Conservation (phyloP, 768 basidiomycete species). For the Pleurotus tuber-regium region DNA sequence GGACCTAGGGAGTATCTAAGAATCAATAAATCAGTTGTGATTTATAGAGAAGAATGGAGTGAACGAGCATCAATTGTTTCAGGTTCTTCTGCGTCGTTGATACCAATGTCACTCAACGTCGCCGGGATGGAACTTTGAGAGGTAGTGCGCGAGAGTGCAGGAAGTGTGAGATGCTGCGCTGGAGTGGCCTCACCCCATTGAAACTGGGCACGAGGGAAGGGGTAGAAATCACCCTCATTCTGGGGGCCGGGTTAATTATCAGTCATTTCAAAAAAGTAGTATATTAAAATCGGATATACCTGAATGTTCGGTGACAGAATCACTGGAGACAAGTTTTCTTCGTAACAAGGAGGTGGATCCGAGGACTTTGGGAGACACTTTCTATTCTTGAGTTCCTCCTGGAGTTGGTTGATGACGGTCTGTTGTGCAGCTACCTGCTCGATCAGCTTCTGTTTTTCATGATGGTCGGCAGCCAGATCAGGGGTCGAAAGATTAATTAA, state of each 20-base stretch:
- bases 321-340: constrained; percentile 20
- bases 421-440: constrained; percentile 39
- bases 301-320: not conserved
- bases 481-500: constrained; percentile 15
- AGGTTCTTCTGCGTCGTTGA: not conserved
- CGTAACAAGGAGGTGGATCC: constrained; percentile 39
- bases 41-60: not conserved
- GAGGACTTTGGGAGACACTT: constrained; percentile 23
- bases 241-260: too few relatives aligned
- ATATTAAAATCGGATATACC: too few relatives aligned
- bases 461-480: constrained; percentile 18
- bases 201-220: not conserved
- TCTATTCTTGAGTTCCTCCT: constrained; percentile 30
- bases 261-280: too few relatives aligned
- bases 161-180: constrained; percentile 9
- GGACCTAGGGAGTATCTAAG: constrained; percentile 17
- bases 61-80: not conserved
- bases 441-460: constrained; percentile 25
- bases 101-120: not conserved
- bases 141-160: constrained; percentile 4
- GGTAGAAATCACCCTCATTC: constrained; percentile 4
- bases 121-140: not conserved
- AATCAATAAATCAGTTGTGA: constrained; percentile 1
- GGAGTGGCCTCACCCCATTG: not conserved
- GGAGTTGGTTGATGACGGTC: constrained; percentile 34